phyloP scores from a whole-genome alignment of 345 rosid genomes.

The Eutrema yunnanense region DNA sequence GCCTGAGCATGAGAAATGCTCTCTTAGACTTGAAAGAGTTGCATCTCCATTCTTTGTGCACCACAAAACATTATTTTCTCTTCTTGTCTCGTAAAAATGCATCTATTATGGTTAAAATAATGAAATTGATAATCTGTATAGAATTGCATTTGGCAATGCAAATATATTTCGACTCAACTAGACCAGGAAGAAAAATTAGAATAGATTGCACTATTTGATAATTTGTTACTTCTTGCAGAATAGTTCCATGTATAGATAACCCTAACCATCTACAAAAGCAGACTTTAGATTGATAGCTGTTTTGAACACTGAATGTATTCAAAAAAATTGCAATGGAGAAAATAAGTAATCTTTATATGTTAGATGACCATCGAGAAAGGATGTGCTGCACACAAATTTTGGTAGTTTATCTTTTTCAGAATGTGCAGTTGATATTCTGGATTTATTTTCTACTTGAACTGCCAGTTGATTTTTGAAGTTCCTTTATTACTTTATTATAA shows the following conservation, averaged over 20 bases:
- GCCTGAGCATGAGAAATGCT: background rate
- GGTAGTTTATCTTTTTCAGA: background rate
- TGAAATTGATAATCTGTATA: background rate
- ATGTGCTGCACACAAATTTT: background rate
- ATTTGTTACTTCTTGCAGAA: background rate
- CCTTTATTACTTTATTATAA: background rate
- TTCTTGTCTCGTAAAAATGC: background rate
- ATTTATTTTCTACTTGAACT: background rate
- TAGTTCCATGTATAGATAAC: background rate
- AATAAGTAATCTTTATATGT: background rate
- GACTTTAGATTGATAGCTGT: slow-evolving; percentile 4
- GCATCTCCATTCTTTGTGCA: background rate
- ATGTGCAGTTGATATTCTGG: background rate
- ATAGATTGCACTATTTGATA: background rate
- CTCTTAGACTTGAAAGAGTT: background rate
- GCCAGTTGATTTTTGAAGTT: slow-evolving; percentile 2
- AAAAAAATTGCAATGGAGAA: background rate
- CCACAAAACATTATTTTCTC: background rate
- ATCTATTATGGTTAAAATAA: background rate
- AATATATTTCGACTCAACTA: background rate
- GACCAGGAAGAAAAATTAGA: background rate
- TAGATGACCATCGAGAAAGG: background rate
- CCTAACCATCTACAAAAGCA: background rate
- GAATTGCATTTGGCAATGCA: background rate
- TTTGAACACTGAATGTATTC: slow-evolving; percentile 4